Evolutionary conservation across 495 filamentous ascomycete species (phyloP), one percentile per base, ranked within the genome.

Genomic region (Trichocladium uniseriatum): DNA sequence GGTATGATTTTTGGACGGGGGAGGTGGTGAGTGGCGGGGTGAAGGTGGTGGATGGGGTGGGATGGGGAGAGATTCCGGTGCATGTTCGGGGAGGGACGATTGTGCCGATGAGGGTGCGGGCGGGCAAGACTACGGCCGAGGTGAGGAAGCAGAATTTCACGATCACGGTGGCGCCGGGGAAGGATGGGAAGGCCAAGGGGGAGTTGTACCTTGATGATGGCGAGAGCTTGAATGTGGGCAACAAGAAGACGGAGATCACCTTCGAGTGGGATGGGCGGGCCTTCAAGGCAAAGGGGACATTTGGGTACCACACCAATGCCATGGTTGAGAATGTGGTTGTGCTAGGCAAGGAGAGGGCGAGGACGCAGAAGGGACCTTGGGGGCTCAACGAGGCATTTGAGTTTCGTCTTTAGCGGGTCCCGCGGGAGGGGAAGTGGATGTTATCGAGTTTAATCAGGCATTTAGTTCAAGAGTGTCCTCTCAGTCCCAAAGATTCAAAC

Each of bases 1-100:
- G 84, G 69, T 92, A 90, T 68, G 86, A 90, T 62, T 88, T 79
- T 70, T 80, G 77, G 66, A 86, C 83, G 0, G 70, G 74, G 35
- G 62, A 69, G 35, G 55, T 64, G 3, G 55, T 89, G n/a, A 53
- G 5, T 0, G 83, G 83, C 5, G 57, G 56, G 11, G 68, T 50
- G 20, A 57, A 80, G 31, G 78, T 69, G 2, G 59, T 84, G 21
- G 55, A 56, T 19, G 61, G 79, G 48, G 66, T 86, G 39, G 69
- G 54, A 21, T 77, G 78, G 62, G 78, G 79, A 13, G 70, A 78
- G 37, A 87, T 94, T 52, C 86, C 87, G 7, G 69, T 92, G n/a
- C 80, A 84, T 62, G 75, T 87, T 53, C 73, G 78, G 31, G 83
- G 84, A 1, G 85, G 87, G 3, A 70, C 62, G 20, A 78, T 94